Evolutionary conservation across 139 green algal species (phyloP), one percentile per base, ranked within the genome.

Genomic region (Chlamydomonas eustigma): DNA sequence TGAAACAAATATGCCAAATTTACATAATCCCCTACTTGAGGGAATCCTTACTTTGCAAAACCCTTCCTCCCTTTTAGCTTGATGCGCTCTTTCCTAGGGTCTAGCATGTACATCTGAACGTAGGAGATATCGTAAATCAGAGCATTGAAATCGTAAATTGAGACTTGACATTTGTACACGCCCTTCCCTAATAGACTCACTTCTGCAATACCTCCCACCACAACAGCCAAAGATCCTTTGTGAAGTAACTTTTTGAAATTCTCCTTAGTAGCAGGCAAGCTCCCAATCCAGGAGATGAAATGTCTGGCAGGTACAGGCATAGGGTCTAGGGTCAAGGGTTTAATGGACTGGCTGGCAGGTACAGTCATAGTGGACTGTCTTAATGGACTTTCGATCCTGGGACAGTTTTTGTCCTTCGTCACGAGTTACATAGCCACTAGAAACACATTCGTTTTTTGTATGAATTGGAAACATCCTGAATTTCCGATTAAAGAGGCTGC

Each of bases 241-340:
- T 64, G 30, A 0, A 85, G 82, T 63, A 87, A 76, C 38, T 50
- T 63, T 69, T 83, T 81, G 68, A 87, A 87, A 44, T 85, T 83
- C 0, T 18, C 0, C 32, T 71, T 68, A 31, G 78, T 78, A n/a
- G 83, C 83, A 0, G 83, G 83, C 64, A 85, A 35, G 2, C 58
- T 74, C 24, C 83, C 83, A 38, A 88, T 85, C 83, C 83, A 88
- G n/a, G 78, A 73, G 65, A 71, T 76, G 72, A 79, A 77, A 39
- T 64, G 50, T n/a, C 4, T 3, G 0, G 30, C 6, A n/a, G 3
- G 5, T 18, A 68, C 18, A 6, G 2, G 71, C 8, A 18, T 50
- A n/a, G 28, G 33, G 22, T 32, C 18, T 5, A 24, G 30, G 33
- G 30, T 32, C 32, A 73, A 5, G 28, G 31, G 50, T 73, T 8